Conservation (phyloP, 495 filamentous ascomycete species). For the Clavariopsis aquatica region DNA sequence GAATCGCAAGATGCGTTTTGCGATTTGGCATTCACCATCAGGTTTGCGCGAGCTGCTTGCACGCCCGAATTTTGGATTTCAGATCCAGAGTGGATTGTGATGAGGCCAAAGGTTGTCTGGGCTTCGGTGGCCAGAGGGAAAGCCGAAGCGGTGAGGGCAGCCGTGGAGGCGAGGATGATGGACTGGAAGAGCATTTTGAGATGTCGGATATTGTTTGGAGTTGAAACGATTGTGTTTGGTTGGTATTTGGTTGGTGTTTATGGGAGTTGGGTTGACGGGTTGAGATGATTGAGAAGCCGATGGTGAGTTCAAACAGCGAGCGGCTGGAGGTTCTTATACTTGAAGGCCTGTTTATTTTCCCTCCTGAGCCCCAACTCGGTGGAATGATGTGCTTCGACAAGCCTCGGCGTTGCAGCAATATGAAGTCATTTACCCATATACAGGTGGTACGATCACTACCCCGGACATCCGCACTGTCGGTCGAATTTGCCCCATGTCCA, state of each 20-base stretch:
- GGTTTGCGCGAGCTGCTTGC: constrained; percentile 48
- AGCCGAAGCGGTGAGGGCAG: constrained; percentile 4
- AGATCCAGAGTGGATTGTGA: constrained; percentile 52
- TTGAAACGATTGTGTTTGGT: constrained; percentile 1
- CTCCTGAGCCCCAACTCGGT: background rate
- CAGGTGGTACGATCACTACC: background rate
- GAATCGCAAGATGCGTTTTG: constrained; percentile 52
- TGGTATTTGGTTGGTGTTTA: background rate
- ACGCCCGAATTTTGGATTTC: constrained; percentile 49
- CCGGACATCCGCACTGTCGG: background rate
- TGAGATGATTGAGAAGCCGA: background rate
- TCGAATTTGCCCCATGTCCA: background rate
- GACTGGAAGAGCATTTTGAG: constrained; percentile 17
- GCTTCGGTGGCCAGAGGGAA: background rate
- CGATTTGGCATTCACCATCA: constrained; percentile 49
- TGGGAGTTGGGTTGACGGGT: background rate
- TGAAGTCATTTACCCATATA: constrained; percentile 10
- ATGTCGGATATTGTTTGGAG: constrained; percentile 3
- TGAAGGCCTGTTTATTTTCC: background rate
- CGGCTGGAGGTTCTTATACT: background rate
- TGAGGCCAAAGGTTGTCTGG: constrained; percentile 46
- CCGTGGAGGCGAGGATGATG: constrained; percentile 4
- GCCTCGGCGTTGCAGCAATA: constrained; percentile 7
- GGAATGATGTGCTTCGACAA: background rate
- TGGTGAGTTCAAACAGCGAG: background rate